A percentile compares a stretch with the other conserved stretches of the same genome.
These are phyloP conservation scores for Pezicula neosporulosa DNA, from an alignment of 2,329 filamentous ascomycete genomes.

Conservation along the genomic window DNA sequence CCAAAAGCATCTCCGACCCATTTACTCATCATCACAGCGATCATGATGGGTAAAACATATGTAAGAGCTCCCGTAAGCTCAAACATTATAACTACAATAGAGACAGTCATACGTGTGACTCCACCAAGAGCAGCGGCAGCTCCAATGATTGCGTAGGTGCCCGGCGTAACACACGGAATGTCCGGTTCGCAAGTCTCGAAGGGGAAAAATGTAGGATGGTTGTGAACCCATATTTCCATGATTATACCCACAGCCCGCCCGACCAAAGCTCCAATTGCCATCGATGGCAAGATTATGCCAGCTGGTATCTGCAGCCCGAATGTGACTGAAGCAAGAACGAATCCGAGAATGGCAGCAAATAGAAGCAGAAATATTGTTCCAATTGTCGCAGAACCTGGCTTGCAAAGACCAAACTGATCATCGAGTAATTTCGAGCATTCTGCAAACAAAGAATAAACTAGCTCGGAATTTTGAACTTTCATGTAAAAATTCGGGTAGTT, in stretches of 20 bases:
- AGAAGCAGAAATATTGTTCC: constrained; percentile 80
- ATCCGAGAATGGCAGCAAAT: constrained; percentile 77
- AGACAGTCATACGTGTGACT: constrained; percentile 94
- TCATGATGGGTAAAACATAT: constrained; percentile 98
- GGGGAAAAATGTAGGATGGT: constrained; percentile 71
- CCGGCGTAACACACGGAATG: constrained; percentile 83
- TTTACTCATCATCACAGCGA: constrained; percentile 96
- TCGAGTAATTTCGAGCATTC: constrained; percentile 82
- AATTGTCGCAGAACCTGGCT: constrained; percentile 77
- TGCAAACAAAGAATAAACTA: constrained; percentile 87
- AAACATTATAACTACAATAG: constrained; percentile 99
- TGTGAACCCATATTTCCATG: constrained; percentile 82
- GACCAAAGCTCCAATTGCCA: constrained; percentile 89
- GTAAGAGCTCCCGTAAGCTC: constrained; percentile 94
- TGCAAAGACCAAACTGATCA: constrained; percentile 88
- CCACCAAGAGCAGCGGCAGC: constrained; percentile 92
- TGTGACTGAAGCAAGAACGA: constrained; percentile 80
- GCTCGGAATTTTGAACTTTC: constrained; percentile 85
- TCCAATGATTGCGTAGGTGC: constrained; percentile 94
- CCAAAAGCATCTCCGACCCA: constrained; percentile 97
- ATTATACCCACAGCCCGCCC: constrained; percentile 87
- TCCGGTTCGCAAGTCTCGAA: constrained; percentile 84
- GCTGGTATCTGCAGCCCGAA: constrained; percentile 94
- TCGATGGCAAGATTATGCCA: constrained; percentile 91
- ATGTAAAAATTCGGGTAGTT: constrained; percentile 98